phyloP scores from a whole-genome alignment of 345 rosid species.

The Hibiscus tridactylites region DNA sequence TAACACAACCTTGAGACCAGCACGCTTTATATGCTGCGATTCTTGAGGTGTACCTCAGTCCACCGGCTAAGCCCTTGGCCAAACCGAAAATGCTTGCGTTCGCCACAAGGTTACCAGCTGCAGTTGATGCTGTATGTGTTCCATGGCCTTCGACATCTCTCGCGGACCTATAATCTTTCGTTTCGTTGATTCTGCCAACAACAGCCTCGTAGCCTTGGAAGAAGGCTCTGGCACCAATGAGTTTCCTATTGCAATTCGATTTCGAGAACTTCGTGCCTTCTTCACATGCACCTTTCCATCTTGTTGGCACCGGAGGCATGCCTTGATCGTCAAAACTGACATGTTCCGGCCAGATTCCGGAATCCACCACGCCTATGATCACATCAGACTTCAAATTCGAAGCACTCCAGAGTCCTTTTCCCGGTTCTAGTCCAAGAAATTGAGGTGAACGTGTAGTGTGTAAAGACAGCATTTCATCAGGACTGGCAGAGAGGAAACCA shows the following conservation, averaged over 20 bases:
- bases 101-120: conserved; percentile 16
- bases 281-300: conserved; percentile 52
- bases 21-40: conserved; percentile 28
- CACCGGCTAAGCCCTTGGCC: conserved; percentile 15
- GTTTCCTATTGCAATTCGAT: conserved; percentile 43
- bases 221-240: conserved; percentile 55
- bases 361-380: conserved; percentile 45
- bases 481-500: conserved; percentile 41
- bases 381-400: conserved; percentile 31
- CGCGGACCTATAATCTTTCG: conserved; percentile 29
- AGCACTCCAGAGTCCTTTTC: conserved; percentile 37
- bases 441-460: conserved; percentile 52
- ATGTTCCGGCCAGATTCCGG: conserved; percentile 66
- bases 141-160: conserved; percentile 24
- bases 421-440: conserved; percentile 42
- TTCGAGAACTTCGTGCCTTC: conserved; percentile 36
- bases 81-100: conserved; percentile 17
- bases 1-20: conserved; percentile 20
- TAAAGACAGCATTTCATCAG: conserved; percentile 42
- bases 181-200: conserved; percentile 28
- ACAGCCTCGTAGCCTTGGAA: conserved; percentile 42
- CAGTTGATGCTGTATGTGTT: conserved; percentile 24
- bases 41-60: conserved; percentile 40
- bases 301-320: conserved; percentile 32
- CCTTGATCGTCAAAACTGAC: conserved; percentile 37